These are phyloP conservation scores for Astragalus membranaceus DNA, from an alignment of 306 rosid genomes.

Conservation along the genomic window DNA sequence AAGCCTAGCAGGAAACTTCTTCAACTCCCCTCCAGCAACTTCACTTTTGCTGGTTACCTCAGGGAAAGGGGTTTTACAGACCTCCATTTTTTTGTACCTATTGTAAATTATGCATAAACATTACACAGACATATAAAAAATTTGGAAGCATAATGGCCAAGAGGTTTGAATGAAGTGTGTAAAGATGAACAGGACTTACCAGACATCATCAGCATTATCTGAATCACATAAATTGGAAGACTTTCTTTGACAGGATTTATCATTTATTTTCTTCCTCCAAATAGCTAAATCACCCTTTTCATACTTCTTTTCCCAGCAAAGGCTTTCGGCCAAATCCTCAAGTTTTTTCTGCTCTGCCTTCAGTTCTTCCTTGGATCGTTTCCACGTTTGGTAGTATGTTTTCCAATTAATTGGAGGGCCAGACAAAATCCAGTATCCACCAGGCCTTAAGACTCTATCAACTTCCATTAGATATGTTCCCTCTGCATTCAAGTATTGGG, in stretches of 20 bases:
- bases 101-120: background rate
- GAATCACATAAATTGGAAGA: conserved; percentile 40
- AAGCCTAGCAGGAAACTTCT: conserved; percentile 86
- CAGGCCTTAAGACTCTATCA: conserved; percentile 94
- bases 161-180: background rate
- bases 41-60: conserved; percentile 52
- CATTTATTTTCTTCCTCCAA: conserved; percentile 65
- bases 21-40: conserved; percentile 75
- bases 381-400: conserved; percentile 85
- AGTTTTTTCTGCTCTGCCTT: conserved; percentile 79
- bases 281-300: conserved; percentile 97
- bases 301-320: conserved; percentile 96
- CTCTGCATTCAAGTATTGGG: conserved; percentile 42
- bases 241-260: conserved; percentile 59
- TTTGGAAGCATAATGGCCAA: background rate
- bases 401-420: conserved; percentile 99
- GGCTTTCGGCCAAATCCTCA: conserved; percentile 77
- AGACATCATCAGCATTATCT: conserved; percentile 68
- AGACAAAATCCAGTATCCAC: conserved; percentile 93
- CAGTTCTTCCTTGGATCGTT: conserved; percentile 73
- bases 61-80: conserved; percentile 69
- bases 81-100: conserved; percentile 86
- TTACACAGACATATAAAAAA: background rate
- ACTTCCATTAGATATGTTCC: conserved; percentile 92
- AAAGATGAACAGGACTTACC: conserved; percentile 43